Evolutionary conservation across 768 basidiomycete genomes (phyloP), one percentile per base, ranked within the genome.

Genomic region (Lentinula guzmanii): DNA sequence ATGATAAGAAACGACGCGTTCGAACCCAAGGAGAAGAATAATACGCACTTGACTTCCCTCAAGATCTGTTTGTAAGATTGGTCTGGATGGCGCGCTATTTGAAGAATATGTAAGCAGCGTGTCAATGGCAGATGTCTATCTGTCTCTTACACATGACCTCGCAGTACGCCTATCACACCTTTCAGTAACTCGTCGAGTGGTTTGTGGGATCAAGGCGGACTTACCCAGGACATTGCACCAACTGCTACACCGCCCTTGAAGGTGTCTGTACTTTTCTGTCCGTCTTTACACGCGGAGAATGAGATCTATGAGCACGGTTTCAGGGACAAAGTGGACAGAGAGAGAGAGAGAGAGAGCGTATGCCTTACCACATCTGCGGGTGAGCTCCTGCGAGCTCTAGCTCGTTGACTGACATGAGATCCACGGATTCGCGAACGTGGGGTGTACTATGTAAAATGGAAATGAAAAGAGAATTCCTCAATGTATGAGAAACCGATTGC

Each of bases 191-290:
- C 33, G 55, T 45, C 33, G n/a, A 57, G 60, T 34, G 34, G 24
- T 24, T 4, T 37, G 8, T 4, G 21, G 16, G 41, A 21, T 61
- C 48, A n/a, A 48, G 21, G 21, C 8, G 4, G 6, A 74, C 87
- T 53, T 68, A 90, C 89, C 72, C 87, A 79, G 70, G 88, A 90
- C 86, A 91, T 91, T 3, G 90, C 90, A 2, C 90, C 90, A 6
- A 88, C 85, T 0, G 89, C 86, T 4, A 82, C 75, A 21, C 86
- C 87, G 24, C 77, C 78, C 31, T 81, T 75, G 55, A 82, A 82
- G 1, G 88, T 88, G 68, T 91, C 90, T 0, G 87, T 86, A 67
- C 89, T 91, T 0, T 82, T 90, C 70, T 90, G 83, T 37, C 79
- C 79, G 69, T 91, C 90, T 57, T 82, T 77, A 67, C 89, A 90